These are phyloP conservation scores for Stemphylium vesicarium DNA, from an alignment of 2,329 filamentous ascomycete species.

Conservation along the genomic window DNA sequence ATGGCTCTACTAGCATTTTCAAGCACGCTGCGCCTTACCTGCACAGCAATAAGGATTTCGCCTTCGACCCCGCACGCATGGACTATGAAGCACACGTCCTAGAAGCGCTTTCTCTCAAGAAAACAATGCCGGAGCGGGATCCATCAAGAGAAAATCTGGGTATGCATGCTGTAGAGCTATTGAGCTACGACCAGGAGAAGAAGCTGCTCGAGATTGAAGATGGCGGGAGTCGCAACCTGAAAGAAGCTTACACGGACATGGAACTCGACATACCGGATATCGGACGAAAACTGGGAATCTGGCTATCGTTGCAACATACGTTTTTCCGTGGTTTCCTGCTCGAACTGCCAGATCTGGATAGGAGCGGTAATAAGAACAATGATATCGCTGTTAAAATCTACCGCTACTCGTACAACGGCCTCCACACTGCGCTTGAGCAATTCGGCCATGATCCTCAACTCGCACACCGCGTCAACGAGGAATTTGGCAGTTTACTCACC, in stretches of 20 bases:
- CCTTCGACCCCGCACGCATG: slow-evolving; percentile 40
- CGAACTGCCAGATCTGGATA: slow-evolving; percentile 1
- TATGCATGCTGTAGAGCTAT: slow-evolving; percentile 28
- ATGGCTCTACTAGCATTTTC: slow-evolving; percentile 31
- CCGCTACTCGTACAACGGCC: slow-evolving; percentile 39
- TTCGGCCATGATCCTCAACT: slow-evolving; percentile 33
- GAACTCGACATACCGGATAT: slow-evolving; percentile 26
- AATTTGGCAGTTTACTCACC: slow-evolving; percentile 34
- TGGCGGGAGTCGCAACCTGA: slow-evolving; percentile 39
- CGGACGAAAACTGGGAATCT: slow-evolving; percentile 36
- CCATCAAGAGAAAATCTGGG: not conserved
- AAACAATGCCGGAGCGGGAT: not conserved
- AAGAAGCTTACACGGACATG: slow-evolving; percentile 37
- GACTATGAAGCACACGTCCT: slow-evolving; percentile 44
- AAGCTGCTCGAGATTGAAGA: slow-evolving; percentile 43
- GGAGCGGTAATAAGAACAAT: slow-evolving; percentile 29
- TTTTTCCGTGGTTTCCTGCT: slow-evolving; percentile 18
- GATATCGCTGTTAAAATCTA: slow-evolving; percentile 34
- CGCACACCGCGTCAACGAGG: slow-evolving; percentile 33
- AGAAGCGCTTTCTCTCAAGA: slow-evolving; percentile 15
- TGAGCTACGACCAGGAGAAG: slow-evolving; percentile 31
- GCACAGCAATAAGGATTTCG: slow-evolving; percentile 28
- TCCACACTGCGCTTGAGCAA: slow-evolving; percentile 28
- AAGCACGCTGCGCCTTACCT: slow-evolving; percentile 47
- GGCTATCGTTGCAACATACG: slow-evolving; percentile 43